Percentiles rank a stretch among this genome's conserved stretches.
Evolutionary conservation across 805 yeast genomes (phyloP).

Genomic region (Monosporozyma siamensis): DNA sequence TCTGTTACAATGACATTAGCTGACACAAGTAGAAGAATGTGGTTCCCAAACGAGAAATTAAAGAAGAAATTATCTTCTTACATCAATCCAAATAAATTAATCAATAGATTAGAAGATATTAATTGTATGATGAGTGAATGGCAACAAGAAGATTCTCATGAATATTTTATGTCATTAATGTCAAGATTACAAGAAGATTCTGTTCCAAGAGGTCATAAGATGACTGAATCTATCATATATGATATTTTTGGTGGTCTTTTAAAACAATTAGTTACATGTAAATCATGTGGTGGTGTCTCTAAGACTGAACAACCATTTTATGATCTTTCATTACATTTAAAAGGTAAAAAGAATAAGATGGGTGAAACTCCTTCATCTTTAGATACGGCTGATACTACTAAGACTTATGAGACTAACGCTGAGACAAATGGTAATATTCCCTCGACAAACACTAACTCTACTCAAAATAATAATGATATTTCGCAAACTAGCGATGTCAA

Average conservation of each 20-base stretch:
- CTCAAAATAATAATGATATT: not conserved
- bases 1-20: conserved; percentile 63
- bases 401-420: no score
- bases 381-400: no score
- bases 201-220: conserved; percentile 80
- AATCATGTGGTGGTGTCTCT: conserved; percentile 70
- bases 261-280: conserved; percentile 77
- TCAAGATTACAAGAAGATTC: conserved; percentile 85
- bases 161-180: conserved; percentile 87
- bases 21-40: conserved; percentile 59
- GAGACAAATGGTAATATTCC: no score
- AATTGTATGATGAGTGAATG: conserved; percentile 95
- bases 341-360: conserved; percentile 35
- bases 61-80: conserved; percentile 32
- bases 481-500: not conserved
- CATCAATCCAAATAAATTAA: conserved; percentile 68
- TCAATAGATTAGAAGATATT: conserved; percentile 65
- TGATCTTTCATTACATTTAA: conserved; percentile 78
- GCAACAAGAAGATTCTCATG: conserved; percentile 98
- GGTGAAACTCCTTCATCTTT: conserved; percentile 2
- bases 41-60: conserved; percentile 42
- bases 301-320: conserved; percentile 89
- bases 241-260: conserved; percentile 91
- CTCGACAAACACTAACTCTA: no score
- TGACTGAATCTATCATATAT: conserved; percentile 72